Percentiles rank a stretch among this genome's conserved stretches.
These are phyloP conservation scores for Lentinula sp. DNA, from an alignment of 768 basidiomycete species.

Conservation along the genomic window DNA sequence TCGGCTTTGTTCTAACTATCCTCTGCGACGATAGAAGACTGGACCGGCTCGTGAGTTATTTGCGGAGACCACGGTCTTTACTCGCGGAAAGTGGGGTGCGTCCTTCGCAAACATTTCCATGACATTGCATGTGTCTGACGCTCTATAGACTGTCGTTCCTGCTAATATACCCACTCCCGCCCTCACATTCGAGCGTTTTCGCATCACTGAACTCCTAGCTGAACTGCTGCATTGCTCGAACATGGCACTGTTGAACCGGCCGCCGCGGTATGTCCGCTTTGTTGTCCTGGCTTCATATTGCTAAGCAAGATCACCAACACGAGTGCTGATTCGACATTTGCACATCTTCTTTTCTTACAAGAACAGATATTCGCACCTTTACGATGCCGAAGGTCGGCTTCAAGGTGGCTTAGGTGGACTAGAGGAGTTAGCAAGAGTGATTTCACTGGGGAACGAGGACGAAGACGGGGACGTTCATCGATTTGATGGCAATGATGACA, in stretches of 20 bases:
- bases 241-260: slow-evolving; percentile 91
- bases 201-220: slow-evolving; percentile 94
- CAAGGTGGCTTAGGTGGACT: slow-evolving; percentile 82
- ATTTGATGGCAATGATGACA: slow-evolving; percentile 12
- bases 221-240: slow-evolving; percentile 97
- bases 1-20: slow-evolving; percentile 73
- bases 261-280: slow-evolving; percentile 30
- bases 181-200: slow-evolving; percentile 90
- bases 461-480: slow-evolving; percentile 22
- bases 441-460: slow-evolving; percentile 38
- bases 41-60: slow-evolving; percentile 60
- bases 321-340: slow-evolving; percentile 1
- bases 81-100: neutral
- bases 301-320: neutral
- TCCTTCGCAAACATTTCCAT: neutral
- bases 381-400: slow-evolving; percentile 78
- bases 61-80: slow-evolving; percentile 53
- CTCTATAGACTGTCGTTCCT: neutral
- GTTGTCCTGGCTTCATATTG: neutral
- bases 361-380: slow-evolving; percentile 48
- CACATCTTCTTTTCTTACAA: neutral
- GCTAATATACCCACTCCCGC: slow-evolving; percentile 32
- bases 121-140: neutral
- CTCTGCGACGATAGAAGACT: slow-evolving; percentile 54
- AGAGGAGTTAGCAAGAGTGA: slow-evolving; percentile 83